A percentile compares a stretch with the other conserved stretches of the same genome.
phyloP scores from a whole-genome alignment of 169 alveolate genomes.

The Plasmodium gaboni region DNA sequence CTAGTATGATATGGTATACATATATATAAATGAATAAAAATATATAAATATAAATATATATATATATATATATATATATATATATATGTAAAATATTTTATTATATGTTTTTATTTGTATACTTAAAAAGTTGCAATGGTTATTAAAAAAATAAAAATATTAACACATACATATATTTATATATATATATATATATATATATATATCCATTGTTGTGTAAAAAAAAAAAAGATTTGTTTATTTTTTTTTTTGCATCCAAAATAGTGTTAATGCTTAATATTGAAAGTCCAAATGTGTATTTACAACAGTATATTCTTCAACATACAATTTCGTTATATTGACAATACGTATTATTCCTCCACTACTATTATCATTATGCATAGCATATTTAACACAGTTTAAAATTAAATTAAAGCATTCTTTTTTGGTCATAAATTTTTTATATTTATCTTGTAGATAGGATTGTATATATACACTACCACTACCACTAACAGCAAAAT shows the following conservation, averaged over 20 bases:
- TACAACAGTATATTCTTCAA: constrained; percentile 76
- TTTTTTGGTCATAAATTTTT: constrained; percentile 89
- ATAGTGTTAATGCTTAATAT: constrained; percentile 5
- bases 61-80: neutral
- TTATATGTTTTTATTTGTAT: neutral
- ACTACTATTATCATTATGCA: constrained; percentile 92
- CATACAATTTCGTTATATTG: constrained; percentile 70
- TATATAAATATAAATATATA: neutral
- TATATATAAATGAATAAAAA: constrained; percentile 20
- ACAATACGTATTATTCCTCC: constrained; percentile 94
- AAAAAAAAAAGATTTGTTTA: neutral
- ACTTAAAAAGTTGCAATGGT: too few species aligned
- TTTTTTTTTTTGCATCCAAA: neutral
- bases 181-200: neutral
- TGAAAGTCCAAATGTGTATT: constrained; percentile 49
- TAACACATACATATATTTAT: neutral
- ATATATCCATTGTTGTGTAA: neutral
- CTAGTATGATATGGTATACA: constrained; percentile 49
- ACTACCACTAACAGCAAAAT: constrained; percentile 93
- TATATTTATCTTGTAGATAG: constrained; percentile 89
- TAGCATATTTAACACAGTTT: constrained; percentile 91
- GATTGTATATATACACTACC: constrained; percentile 94
- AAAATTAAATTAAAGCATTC: constrained; percentile 88
- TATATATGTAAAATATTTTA: neutral
- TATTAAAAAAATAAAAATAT: neutral